Conservation (phyloP, 441 rosid species). For the Syzygium malaccense region DNA sequence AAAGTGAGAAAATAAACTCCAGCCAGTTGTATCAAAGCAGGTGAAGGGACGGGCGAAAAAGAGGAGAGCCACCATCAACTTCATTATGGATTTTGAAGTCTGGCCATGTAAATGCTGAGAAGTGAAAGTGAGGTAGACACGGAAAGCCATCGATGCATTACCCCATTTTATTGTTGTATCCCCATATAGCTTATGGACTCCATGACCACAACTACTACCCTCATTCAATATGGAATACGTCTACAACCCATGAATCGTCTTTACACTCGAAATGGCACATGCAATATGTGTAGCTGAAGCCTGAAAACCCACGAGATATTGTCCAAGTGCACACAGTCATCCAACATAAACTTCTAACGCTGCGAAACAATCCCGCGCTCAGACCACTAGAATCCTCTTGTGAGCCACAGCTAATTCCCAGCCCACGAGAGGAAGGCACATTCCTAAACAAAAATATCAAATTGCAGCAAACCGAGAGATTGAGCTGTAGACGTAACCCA, state of each 20-base stretch:
- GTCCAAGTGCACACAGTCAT: background rate
- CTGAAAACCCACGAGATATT: background rate
- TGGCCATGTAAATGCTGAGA: background rate
- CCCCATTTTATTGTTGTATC: background rate
- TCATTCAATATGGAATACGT: background rate
- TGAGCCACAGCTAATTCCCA: background rate
- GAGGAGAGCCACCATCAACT: background rate
- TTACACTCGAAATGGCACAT: background rate
- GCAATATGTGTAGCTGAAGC: background rate
- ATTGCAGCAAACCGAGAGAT: background rate
- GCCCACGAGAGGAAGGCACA: background rate
- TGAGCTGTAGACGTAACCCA: background rate
- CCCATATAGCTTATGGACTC: background rate
- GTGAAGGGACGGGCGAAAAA: background rate
- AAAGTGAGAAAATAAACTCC: background rate
- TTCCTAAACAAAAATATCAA: background rate
- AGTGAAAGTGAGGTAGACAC: background rate
- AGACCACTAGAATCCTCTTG: background rate
- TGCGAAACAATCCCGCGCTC: background rate
- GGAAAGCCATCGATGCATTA: background rate
- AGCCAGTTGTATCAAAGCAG: background rate
- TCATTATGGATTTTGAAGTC: background rate
- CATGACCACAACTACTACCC: background rate
- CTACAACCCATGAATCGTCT: background rate
- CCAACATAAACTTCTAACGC: background rate